Evolutionary conservation across 345 rosid species (phyloP).

Genomic region (Pistacia atlantica): DNA sequence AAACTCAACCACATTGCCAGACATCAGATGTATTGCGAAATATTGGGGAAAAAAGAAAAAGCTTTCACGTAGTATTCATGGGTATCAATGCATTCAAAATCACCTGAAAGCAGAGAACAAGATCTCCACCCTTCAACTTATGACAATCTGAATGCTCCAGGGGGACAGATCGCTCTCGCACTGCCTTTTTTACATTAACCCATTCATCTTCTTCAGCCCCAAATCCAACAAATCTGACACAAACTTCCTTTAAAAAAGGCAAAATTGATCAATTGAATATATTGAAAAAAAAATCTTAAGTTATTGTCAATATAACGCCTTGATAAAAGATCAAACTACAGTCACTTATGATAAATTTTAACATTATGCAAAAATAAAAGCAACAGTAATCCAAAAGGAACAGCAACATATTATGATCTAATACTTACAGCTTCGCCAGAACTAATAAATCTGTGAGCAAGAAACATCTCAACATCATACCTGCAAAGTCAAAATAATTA

Average conservation of each 20-base stretch:
- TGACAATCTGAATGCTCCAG: slow-evolving; percentile 62
- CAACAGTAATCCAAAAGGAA: background rate
- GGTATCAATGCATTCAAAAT: background rate
- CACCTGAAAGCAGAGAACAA: slow-evolving; percentile 72
- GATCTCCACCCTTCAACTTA: slow-evolving; percentile 56
- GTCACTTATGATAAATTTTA: background rate
- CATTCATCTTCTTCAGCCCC: slow-evolving; percentile 81
- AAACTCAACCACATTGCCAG: slow-evolving; percentile 6
- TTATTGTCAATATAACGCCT: background rate
- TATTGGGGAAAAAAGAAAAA: background rate
- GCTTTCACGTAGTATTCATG: background rate
- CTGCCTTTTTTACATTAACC: slow-evolving; percentile 52
- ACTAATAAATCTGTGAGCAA: slow-evolving; percentile 45
- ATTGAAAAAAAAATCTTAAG: background rate
- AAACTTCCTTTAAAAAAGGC: slow-evolving; percentile 61
- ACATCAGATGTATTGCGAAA: background rate
- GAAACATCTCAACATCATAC: slow-evolving; percentile 66
- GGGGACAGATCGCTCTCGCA: slow-evolving; percentile 63
- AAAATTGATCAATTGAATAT: slow-evolving; percentile 25
- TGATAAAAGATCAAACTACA: background rate
- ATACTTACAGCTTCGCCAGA: slow-evolving; percentile 67
- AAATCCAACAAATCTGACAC: slow-evolving; percentile 69
- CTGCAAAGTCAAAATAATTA: slow-evolving; percentile 35
- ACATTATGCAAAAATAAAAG: background rate
- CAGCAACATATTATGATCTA: slow-evolving; percentile 8